Evolutionary conservation across 106 monocot species (phyloP).

Genomic region (Allium sativum): DNA sequence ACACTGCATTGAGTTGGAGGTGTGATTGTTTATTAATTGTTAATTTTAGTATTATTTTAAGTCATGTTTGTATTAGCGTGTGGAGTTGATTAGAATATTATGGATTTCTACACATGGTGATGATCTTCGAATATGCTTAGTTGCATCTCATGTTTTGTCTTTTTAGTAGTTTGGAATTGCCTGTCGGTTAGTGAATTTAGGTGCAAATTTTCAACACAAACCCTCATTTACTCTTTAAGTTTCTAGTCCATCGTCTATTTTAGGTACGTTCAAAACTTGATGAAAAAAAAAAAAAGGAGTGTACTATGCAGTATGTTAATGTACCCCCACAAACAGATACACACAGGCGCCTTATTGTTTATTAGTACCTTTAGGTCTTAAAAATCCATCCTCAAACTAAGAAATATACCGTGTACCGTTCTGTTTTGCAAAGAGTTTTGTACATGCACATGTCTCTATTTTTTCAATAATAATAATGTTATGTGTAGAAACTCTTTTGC

Average conservation of each 20-base stretch:
- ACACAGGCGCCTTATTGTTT: not conserved
- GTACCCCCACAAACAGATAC: not conserved
- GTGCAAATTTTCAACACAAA: no score
- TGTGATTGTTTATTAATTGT: not conserved
- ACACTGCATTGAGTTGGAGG: not conserved
- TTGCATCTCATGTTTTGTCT: conserved; percentile 2
- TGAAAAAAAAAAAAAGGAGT: not conserved
- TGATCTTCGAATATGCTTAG: conserved; percentile 1
- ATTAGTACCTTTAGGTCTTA: no score
- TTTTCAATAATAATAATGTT: no score
- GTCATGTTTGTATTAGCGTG: not conserved
- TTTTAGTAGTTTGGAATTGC: not conserved
- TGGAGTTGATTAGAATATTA: not conserved
- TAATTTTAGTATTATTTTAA: not conserved
- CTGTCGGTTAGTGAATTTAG: no score
- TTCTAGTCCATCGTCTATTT: not conserved
- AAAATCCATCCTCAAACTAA: no score
- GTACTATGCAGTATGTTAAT: no score
- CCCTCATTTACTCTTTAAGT: not conserved
- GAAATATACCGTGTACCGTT: no score
- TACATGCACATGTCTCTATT: no score
- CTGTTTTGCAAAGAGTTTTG: no score
- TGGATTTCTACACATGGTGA: conserved; percentile 10
- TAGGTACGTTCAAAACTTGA: not conserved
- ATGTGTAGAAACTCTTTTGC: no score